Evolutionary conservation across 202 grass and related monocot genomes (phyloP), one percentile per base, ranked within the genome.

Genomic region (Tripidium arundinaceum): DNA sequence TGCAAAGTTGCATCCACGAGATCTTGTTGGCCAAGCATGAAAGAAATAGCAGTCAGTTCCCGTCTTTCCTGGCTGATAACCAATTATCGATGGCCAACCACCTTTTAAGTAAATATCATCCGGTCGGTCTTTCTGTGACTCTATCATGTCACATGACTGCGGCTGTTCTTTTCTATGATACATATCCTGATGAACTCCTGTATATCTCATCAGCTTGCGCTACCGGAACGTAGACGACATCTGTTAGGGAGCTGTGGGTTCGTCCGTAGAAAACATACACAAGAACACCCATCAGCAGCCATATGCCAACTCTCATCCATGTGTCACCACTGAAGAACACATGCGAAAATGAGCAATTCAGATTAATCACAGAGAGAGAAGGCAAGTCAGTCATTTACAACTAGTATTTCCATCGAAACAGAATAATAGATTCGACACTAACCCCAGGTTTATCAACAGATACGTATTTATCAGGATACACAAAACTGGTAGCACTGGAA

Each of bases 371-470:
- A 11, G 16, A 63, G 43, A 29, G 27, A 26, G 5, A 16, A 52
- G 39, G 0, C 2, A 60, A 65, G 43, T 6, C 27, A 66, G 24
- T 45, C 8, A 37, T 57, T 40, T 59, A n/a, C 27, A 40, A 28
- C 13, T 8, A 45, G 4, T 64, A 42, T 2, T n/a, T 42, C 38
- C 11, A 11, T 75, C 2, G 31, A 77, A 21, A 73, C 31, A 33
- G 31, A 33, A 33, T 7, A 5, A 42, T 40, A 49, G 55, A 16
- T 52, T 38, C 43, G 12, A 41, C 14, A 89, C 92, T 81, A 76
- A 99, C 96, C 96, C 84, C 2, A 99, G 90, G 88, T 99, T 99
- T 86, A 99, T 91, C 87, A 99, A 75, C 72, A 99, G 70, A 80
- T 99, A 99, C 7, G 90, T 91, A 55, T 99, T 99, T 83, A 99